Conservation (phyloP, 768 basidiomycete species). For the Gelatoporia subvermispora region DNA sequence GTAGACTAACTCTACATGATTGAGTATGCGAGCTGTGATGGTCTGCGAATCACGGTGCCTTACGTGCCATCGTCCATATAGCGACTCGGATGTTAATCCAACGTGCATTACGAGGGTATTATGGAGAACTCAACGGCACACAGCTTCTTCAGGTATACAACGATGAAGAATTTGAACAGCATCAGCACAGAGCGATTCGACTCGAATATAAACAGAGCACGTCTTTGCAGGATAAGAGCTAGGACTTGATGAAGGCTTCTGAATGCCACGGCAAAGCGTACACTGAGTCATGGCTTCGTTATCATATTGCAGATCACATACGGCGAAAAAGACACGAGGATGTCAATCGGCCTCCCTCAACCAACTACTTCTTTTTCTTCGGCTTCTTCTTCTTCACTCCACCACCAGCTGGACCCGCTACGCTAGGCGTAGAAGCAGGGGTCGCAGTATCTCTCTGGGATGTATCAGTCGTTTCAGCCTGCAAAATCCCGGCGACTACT, state of each 20-base stretch:
- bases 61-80: too few species aligned
- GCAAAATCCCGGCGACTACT: slow-evolving; percentile 4
- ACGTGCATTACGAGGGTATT: too few species aligned
- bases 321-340: background rate
- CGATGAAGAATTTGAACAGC: too few species aligned
- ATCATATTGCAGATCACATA: background rate
- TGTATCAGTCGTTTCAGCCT: slow-evolving; percentile 4
- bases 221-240: background rate
- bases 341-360: too few species aligned
- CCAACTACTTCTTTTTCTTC: slow-evolving; percentile 68
- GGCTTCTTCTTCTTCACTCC: slow-evolving; percentile 81
- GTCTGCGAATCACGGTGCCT: too few species aligned
- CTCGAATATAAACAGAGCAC: background rate
- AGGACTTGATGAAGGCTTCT: background rate
- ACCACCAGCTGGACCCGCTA: slow-evolving; percentile 42
- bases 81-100: too few species aligned
- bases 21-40: too few species aligned
- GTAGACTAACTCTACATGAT: too few species aligned
- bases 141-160: too few species aligned
- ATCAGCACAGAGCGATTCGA: background rate
- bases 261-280: too few species aligned
- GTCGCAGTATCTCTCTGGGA: slow-evolving; percentile 1
- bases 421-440: slow-evolving; percentile 14
- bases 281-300: too few species aligned
- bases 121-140: too few species aligned